phyloP scores from a whole-genome alignment of 1,139 yeast genomes.

The Nakaseomyces glabratus region DNA sequence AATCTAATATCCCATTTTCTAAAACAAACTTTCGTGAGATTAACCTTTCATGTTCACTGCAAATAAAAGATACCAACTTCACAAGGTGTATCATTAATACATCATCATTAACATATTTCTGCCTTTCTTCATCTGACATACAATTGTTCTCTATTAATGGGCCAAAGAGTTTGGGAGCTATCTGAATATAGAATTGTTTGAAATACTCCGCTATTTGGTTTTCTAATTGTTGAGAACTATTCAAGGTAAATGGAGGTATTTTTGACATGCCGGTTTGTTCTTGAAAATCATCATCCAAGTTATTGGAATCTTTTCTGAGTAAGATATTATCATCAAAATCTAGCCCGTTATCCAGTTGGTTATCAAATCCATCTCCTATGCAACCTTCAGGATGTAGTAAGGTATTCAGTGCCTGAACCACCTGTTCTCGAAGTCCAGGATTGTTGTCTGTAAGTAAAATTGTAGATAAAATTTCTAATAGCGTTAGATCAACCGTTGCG shows the following conservation, averaged over 20 bases:
- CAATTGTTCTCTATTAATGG: slow-evolving; percentile 37
- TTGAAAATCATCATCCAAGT: slow-evolving; percentile 11
- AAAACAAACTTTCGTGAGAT: slow-evolving; percentile 54
- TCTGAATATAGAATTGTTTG: slow-evolving; percentile 49
- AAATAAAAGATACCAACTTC: slow-evolving; percentile 59
- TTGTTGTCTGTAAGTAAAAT: slow-evolving; percentile 56
- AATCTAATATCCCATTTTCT: slow-evolving; percentile 45
- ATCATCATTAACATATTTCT: slow-evolving; percentile 28
- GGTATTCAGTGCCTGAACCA: slow-evolving; percentile 71
- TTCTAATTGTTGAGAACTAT: slow-evolving; percentile 9
- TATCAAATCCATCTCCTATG: slow-evolving; percentile 14
- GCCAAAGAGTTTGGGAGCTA: slow-evolving; percentile 51
- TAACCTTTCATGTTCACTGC: slow-evolving; percentile 49
- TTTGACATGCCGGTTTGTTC: no score
- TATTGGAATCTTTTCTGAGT: slow-evolving; percentile 11
- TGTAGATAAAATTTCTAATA: slow-evolving; percentile 51
- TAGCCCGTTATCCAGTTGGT: slow-evolving; percentile 2
- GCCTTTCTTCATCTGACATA: slow-evolving; percentile 12
- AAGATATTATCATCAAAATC: slow-evolving; percentile 25
- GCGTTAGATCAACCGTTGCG: slow-evolving; percentile 42
- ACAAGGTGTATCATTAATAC: slow-evolving; percentile 55
- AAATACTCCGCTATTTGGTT: slow-evolving; percentile 45
- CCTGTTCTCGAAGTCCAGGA: slow-evolving; percentile 71
- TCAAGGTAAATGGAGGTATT: no score
- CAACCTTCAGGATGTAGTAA: slow-evolving; percentile 52